Percentiles rank a stretch among this genome's conserved stretches.
Evolutionary conservation across 164 flowering plant genomes (phyloP).

Genomic region (Liquidambar formosana): DNA sequence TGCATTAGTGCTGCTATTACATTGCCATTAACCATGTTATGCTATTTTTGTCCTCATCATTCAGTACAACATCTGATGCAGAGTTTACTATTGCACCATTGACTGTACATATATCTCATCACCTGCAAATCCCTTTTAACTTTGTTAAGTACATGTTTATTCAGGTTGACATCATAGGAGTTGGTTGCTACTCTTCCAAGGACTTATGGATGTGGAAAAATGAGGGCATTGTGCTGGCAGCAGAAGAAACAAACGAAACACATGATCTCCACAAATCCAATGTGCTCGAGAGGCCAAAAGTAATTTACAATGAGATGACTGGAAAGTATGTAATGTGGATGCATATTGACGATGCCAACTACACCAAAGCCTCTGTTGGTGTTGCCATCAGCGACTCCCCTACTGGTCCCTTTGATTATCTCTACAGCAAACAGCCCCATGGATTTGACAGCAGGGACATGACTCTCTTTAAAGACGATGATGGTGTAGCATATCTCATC

Average conservation of each 20-base stretch:
- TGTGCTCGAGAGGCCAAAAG: constrained; percentile 98
- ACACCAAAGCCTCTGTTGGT: constrained; percentile 90
- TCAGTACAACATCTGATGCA: background rate
- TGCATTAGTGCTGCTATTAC: background rate
- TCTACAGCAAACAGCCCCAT: constrained; percentile 80
- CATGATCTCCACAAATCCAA: constrained; percentile 87
- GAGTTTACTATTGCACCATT: background rate
- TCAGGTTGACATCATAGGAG: constrained; percentile 97
- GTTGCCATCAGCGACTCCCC: constrained; percentile 81
- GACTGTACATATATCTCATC: too few species aligned
- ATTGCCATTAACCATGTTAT: background rate
- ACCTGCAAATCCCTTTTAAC: background rate
- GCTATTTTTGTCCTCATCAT: background rate
- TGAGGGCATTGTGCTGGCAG: constrained; percentile 85
- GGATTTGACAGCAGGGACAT: constrained; percentile 94
- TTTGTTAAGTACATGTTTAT: background rate
- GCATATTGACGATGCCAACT: constrained; percentile 93
- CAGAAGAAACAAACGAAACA: constrained; percentile 65
- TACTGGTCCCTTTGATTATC: constrained; percentile 86
- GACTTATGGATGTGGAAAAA: constrained; percentile 97
- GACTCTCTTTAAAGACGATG: constrained; percentile 92
- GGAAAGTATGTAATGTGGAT: constrained; percentile 97
- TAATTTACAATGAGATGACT: constrained; percentile 74
- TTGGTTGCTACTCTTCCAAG: constrained; percentile 95
- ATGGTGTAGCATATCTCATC: constrained; percentile 77